Evolutionary conservation across 305 asterid genomes (phyloP), one percentile per base, ranked within the genome.

Genomic region (Solanum hybrid): DNA sequence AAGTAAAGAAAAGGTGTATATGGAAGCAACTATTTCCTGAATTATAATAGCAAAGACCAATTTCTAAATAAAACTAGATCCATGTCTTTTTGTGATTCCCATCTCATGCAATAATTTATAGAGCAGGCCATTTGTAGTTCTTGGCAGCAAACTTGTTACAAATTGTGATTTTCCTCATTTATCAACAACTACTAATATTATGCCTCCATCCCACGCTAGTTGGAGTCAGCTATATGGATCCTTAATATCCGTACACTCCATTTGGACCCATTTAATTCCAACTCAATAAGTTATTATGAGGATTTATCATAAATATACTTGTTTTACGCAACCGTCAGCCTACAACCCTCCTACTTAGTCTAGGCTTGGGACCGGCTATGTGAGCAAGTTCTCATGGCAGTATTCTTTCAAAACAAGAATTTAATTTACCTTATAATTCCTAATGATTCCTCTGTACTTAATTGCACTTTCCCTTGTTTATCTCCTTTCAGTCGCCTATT

Each of bases 91-190:
- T 31, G 40, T 5, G 75, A 51, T 6, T 14, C 40, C 40, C 72
- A 51, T 31, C 88, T 56, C 76, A 56, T 85, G 76, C 22, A 32
- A 32, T 56, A 85, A 4, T 85, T 56, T 12, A 60, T 56, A 6
- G 75, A 84, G 76, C 77, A 11, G 15, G 32, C 72, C 77, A 85
- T 56, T 60, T 85, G 42, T 85, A 85, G 10, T 56, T 31, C 7
- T 22, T 32, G 45, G 51, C 76, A 60, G n/a, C 45, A 85, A 51
- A 22, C 32, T 22, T 32, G 45, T 85, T 85, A 22, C 9, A 56
- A 69, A 56, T 85, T 60, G 88, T 85, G 88, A 85, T 31, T 56
- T 85, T 71, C 87, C 51, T 32, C 76, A 85, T 56, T 32, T 85
- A 22, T 56, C 88, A 56, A 26, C 36, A 40, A 40, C 86, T 81